A percentile compares a stretch with the other conserved stretches of the same genome.
phyloP scores from a whole-genome alignment of 768 basidiomycete genomes.

The Galerina sulciceps region DNA sequence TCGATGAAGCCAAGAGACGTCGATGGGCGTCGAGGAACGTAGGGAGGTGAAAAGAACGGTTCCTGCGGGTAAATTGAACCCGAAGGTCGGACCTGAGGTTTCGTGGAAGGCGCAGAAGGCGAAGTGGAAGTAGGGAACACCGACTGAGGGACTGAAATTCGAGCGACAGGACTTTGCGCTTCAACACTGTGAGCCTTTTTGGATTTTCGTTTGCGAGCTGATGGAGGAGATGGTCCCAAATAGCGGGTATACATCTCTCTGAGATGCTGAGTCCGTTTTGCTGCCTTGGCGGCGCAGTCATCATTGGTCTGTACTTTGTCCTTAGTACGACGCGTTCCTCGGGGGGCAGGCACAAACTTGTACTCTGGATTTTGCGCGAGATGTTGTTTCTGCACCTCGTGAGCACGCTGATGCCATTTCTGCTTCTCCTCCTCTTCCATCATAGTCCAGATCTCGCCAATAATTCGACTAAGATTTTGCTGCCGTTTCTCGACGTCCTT shows the following conservation, averaged over 20 bases:
- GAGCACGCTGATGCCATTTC: constrained; percentile 51
- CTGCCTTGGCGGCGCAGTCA: constrained; percentile 16
- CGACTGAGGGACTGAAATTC: not conserved
- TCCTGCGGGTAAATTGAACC: too few species aligned
- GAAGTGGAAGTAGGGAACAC: constrained; percentile 18
- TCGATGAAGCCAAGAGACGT: constrained; percentile 33
- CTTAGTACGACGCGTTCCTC: constrained; percentile 36
- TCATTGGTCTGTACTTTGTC: constrained; percentile 23
- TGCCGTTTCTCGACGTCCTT: constrained; percentile 64
- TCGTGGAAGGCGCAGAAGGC: constrained; percentile 20
- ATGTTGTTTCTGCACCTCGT: constrained; percentile 50
- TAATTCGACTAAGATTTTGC: constrained; percentile 72
- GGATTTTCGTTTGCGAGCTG: constrained; percentile 34
- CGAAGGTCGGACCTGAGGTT: too few species aligned
- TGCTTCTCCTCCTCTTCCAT: constrained; percentile 49
- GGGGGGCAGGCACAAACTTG: constrained; percentile 58
- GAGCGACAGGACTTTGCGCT: not conserved
- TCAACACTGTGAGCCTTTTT: constrained; percentile 26
- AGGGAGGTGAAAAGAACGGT: constrained; percentile 3
- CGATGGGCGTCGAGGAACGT: constrained; percentile 34
- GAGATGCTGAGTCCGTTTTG: constrained; percentile 33
- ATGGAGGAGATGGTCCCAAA: constrained; percentile 37
- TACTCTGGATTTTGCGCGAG: constrained; percentile 59
- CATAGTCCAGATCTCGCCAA: constrained; percentile 70
- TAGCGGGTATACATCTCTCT: constrained; percentile 38